Base-by-base conservation (phyloP, 1,284 basidiomycete species). In the Trichosporon ovoides region DNA sequence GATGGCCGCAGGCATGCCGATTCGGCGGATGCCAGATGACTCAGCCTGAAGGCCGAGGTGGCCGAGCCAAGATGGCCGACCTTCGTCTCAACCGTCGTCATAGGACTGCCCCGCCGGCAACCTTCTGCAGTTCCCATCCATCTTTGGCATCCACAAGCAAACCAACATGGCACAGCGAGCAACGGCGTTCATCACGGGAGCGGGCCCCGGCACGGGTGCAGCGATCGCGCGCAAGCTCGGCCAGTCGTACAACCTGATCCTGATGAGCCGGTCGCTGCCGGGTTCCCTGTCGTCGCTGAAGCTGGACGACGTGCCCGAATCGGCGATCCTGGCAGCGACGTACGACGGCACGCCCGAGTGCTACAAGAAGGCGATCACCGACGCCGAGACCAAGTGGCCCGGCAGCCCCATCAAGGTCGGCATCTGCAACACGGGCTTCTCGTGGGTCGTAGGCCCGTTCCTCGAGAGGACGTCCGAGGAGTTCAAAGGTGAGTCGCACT, bases 201-300 rank as follows among this genome's bases (percentile, higher is more conserved):
- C 69, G 5, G 74, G 73, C 1, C 72, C 74, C 5, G 73, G 72
- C 19, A 65, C 73, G 2, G 68, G 72, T 24, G 62, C 69, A 0
- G 62, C 66, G 12, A 58, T 75, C 35, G 72, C 71, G 51, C 62
- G 64, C n/a, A 64, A 68, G 1, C 68, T 77, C 50, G 62, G 68
- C 2, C 53, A 65, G 6, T 72, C 73, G 7, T 73, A 77, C 65
- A 61, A 66, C 14, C 64, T 77, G 57, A 58, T 75, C 24, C 67
- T 77, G 51, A 65, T 77, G 40, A 73, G 72, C 10, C 71, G 76
- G 48, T 74, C 75, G 5, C 65, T 75, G 10, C 74, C 73, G 0
- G 62, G 56, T 13, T 68, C 67, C 2, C 60, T 74, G 14, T 53
- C 68, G 11, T 58, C 59, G 19, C 66, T 73, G 18, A 55, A 61